phyloP scores from a whole-genome alignment of 1,139 yeast genomes.

The Saccharomyces pastorianus region DNA sequence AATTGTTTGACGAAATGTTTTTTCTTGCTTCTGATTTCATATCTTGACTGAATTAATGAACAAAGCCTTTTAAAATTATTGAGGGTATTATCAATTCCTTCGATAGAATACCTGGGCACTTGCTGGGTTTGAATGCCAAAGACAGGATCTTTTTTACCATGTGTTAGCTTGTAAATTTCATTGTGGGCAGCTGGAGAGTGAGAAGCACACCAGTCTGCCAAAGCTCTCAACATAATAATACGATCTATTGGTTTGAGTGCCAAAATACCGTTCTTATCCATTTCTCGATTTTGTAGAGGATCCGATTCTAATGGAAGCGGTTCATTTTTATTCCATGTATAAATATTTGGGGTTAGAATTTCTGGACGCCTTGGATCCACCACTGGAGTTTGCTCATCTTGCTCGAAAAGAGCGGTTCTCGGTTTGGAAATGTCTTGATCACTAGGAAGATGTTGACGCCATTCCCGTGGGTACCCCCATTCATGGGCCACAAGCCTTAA shows the following conservation, averaged over 20 bases:
- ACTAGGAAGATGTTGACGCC: constrained; percentile 31
- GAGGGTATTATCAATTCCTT: constrained; percentile 22
- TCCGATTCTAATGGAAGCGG: constrained; percentile 23
- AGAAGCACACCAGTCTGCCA: constrained; percentile 44
- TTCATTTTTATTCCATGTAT: constrained; percentile 18
- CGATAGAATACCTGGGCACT: constrained; percentile 25
- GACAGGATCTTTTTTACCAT: constrained; percentile 27
- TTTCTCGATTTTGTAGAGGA: constrained; percentile 33
- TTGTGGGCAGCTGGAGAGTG: constrained; percentile 39
- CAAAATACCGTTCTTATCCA: constrained; percentile 39
- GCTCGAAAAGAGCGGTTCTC: constrained; percentile 18
- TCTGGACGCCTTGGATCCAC: constrained; percentile 39
- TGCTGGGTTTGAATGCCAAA: constrained; percentile 29
- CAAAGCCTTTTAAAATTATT: constrained; percentile 24
- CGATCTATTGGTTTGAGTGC: constrained; percentile 43
- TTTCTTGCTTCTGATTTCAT: constrained; percentile 26
- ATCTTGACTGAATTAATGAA: constrained; percentile 19
- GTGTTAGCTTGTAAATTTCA: constrained; percentile 31
- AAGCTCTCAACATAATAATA: constrained; percentile 39
- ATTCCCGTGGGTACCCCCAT: constrained; percentile 40
- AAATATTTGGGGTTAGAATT: constrained; percentile 27
- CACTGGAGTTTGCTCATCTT: constrained; percentile 23
- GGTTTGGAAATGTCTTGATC: constrained; percentile 12
- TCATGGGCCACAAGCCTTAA: constrained; percentile 32
- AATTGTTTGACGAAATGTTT: constrained; percentile 28